Evolutionary conservation across 495 filamentous ascomycete species (phyloP).

Genomic region (Penicillium atrosanguineum): DNA sequence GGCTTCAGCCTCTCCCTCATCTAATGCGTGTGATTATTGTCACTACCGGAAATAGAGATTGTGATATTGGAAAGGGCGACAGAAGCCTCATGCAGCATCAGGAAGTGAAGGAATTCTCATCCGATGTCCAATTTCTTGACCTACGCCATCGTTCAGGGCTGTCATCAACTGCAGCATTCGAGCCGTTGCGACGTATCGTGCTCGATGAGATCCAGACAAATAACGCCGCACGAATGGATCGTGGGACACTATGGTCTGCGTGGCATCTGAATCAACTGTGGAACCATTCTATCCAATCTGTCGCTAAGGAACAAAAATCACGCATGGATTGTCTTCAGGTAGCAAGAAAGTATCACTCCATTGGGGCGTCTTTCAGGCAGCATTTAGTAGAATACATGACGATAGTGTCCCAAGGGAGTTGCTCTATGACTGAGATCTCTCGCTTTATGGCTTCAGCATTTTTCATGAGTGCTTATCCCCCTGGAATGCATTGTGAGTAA

Average conservation of each 20-base stretch:
- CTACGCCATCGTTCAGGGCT: not conserved
- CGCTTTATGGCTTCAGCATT: constrained; percentile 25
- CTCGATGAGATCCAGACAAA: not conserved
- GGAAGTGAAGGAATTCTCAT: not conserved
- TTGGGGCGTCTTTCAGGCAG: not conserved
- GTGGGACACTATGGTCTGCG: constrained; percentile 8
- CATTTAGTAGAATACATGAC: too few species aligned
- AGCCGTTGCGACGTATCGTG: constrained; percentile 4
- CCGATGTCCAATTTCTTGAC: not conserved
- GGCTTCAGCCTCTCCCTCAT: too few species aligned
- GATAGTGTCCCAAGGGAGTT: too few species aligned
- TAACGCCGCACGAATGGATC: not conserved
- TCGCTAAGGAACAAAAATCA: too few species aligned
- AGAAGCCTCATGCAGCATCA: too few species aligned
- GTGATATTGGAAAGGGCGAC: too few species aligned
- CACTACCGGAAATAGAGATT: too few species aligned
- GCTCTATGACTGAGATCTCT: not conserved
- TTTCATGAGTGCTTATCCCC: constrained; percentile 26
- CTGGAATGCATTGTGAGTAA: constrained; percentile 26
- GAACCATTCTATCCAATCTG: not conserved
- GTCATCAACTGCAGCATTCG: constrained; percentile 1
- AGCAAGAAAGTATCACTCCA: too few species aligned
- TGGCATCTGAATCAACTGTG: too few species aligned
- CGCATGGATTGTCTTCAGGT: too few species aligned
- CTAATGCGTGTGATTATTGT: too few species aligned